These are phyloP conservation scores for Aureobasidium uvarum DNA, from an alignment of 2,329 filamentous ascomycete genomes.

Conservation along the genomic window DNA sequence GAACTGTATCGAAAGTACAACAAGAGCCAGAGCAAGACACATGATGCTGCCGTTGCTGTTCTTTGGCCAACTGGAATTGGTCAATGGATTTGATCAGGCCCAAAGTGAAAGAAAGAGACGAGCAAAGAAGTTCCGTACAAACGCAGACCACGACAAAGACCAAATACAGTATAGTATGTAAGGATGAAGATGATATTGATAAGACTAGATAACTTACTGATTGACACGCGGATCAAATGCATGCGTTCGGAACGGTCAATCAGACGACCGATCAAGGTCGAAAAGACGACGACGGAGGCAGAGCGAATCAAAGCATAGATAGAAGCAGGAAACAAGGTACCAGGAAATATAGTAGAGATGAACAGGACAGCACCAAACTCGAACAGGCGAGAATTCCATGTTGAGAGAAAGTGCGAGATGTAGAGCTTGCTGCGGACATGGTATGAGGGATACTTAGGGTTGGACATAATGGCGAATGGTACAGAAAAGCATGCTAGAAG, in stretches of 20 bases:
- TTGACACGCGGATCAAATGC: conserved; percentile 42
- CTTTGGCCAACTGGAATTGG: conserved; percentile 37
- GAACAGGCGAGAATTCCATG: conserved; percentile 52
- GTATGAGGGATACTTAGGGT: background rate
- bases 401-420: conserved; percentile 49
- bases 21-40: conserved; percentile 22
- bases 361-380: conserved; percentile 54
- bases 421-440: conserved; percentile 40
- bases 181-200: background rate
- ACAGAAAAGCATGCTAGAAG: background rate
- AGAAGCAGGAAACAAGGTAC: conserved; percentile 64
- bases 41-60: conserved; percentile 33
- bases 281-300: conserved; percentile 57
- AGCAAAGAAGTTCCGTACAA: background rate
- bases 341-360: conserved; percentile 46
- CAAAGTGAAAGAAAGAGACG: background rate
- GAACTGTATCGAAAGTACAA: conserved; percentile 22
- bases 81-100: background rate
- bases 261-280: conserved; percentile 57
- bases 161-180: background rate
- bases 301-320: conserved; percentile 66
- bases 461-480: background rate
- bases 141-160: background rate
- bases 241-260: conserved; percentile 56
- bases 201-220: conserved; percentile 31